These are phyloP conservation scores for Trypanosomatidae sp. DNA, from an alignment of 208 protist species.

Conservation along the genomic window DNA sequence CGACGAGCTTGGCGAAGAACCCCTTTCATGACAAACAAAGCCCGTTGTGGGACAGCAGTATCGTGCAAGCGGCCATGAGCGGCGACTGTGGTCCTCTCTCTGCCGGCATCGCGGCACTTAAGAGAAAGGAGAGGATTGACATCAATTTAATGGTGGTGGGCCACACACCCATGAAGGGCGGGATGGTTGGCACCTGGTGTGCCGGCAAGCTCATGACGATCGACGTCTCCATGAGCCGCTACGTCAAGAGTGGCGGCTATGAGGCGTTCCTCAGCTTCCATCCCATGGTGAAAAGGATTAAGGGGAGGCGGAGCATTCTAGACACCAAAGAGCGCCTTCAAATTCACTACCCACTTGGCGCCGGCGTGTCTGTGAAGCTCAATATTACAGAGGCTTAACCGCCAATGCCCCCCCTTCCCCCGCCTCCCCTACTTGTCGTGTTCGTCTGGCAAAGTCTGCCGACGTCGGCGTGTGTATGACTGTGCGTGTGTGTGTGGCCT, in stretches of 20 bases:
- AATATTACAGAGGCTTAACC: not conserved
- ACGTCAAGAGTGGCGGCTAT: slow-evolving; percentile 36
- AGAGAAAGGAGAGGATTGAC: slow-evolving; percentile 10
- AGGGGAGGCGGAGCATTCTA: not conserved
- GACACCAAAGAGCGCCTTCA: slow-evolving; percentile 8
- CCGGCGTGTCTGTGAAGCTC: not conserved
- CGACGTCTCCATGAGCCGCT: slow-evolving; percentile 35
- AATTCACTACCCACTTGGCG: slow-evolving; percentile 15
- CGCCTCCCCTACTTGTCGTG: not conserved
- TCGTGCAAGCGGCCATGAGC: slow-evolving; percentile 18
- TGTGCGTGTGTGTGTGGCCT: not conserved
- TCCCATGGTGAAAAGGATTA: not conserved
- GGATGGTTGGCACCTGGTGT: slow-evolving; percentile 19
- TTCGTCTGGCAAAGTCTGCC: not conserved
- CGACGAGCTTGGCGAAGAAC: slow-evolving; percentile 3
- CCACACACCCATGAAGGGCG: slow-evolving; percentile 38
- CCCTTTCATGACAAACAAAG: slow-evolving; percentile 20
- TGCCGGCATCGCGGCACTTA: slow-evolving; percentile 35
- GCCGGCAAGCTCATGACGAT: slow-evolving; percentile 16
- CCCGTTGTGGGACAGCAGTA: slow-evolving; percentile 41
- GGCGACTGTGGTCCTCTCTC: slow-evolving; percentile 40
- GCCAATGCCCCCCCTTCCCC: not conserved
- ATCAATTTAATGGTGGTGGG: slow-evolving; percentile 62
- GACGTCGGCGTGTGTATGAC: not conserved
- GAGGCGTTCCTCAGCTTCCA: slow-evolving; percentile 19